phyloP scores from a whole-genome alignment of 2,329 filamentous ascomycete species.

The Amauroascus niger region DNA sequence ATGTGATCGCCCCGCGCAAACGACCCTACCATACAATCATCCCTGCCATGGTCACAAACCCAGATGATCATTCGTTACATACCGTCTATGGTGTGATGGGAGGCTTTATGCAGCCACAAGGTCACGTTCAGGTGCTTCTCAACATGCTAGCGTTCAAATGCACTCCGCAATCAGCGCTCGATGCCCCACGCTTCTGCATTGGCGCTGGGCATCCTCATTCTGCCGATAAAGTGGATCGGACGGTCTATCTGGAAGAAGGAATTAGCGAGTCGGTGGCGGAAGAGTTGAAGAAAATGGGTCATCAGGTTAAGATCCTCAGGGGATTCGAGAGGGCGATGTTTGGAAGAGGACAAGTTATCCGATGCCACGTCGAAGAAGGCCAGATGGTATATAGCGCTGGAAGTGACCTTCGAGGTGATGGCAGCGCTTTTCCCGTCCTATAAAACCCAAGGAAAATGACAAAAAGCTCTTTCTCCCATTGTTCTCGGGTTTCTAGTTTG shows the following conservation, averaged over 20 bases:
- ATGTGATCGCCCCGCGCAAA: conserved; percentile 69
- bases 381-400: conserved; percentile 73
- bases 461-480: neutral
- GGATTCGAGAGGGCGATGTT: conserved; percentile 61
- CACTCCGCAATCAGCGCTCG: conserved; percentile 77
- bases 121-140: conserved; percentile 83
- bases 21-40: conserved; percentile 97
- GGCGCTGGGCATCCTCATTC: conserved; percentile 58
- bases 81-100: conserved; percentile 95
- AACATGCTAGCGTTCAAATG: conserved; percentile 77
- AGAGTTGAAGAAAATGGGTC: conserved; percentile 59
- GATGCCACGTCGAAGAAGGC: conserved; percentile 66
- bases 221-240: conserved; percentile 49
- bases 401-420: conserved; percentile 81
- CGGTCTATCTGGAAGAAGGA: conserved; percentile 73
- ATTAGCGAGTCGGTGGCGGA: conserved; percentile 59
- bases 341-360: conserved; percentile 78
- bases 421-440: conserved; percentile 50
- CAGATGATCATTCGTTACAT: conserved; percentile 62
- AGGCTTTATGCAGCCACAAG: conserved; percentile 96
- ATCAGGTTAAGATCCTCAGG: conserved; percentile 59
- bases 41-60: conserved; percentile 76
- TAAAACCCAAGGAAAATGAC: neutral
- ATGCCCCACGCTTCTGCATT: conserved; percentile 85
- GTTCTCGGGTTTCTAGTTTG: neutral